These are phyloP conservation scores for Pyricularia pennisetigena DNA, from an alignment of 2,329 filamentous ascomycete genomes.

Conservation along the genomic window DNA sequence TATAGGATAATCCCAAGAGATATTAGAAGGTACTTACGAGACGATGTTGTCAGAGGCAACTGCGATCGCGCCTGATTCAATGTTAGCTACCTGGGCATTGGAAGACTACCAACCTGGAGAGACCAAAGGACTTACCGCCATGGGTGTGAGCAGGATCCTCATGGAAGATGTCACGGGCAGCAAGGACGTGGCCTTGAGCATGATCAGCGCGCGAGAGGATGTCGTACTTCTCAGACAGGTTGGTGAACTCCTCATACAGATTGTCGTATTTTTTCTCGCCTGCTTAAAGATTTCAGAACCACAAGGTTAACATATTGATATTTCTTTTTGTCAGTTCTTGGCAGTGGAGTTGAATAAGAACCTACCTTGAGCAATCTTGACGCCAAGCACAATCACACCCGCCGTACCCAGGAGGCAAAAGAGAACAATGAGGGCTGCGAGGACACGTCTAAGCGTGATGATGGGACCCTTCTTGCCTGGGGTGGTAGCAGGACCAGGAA, in stretches of 20 bases:
- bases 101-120: background rate
- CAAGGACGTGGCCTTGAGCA: background rate
- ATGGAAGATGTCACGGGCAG: background rate
- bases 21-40: background rate
- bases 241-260: slow-evolving; percentile 1
- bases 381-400: background rate
- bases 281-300: background rate
- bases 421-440: background rate
- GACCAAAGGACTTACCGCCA: background rate
- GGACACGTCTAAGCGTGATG: background rate
- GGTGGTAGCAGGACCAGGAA: background rate
- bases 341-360: background rate
- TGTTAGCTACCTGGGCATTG: background rate
- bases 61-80: background rate
- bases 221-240: background rate
- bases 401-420: background rate
- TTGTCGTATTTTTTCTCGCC: slow-evolving; percentile 10
- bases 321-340: background rate
- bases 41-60: background rate
- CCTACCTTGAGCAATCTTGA: slow-evolving; percentile 1
- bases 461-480: background rate
- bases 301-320: background rate
- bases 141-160: background rate
- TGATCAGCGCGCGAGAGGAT: background rate
- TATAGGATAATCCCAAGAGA: too few species aligned